Conservation (phyloP, 306 rosid species). For the Dryas octopetala region DNA sequence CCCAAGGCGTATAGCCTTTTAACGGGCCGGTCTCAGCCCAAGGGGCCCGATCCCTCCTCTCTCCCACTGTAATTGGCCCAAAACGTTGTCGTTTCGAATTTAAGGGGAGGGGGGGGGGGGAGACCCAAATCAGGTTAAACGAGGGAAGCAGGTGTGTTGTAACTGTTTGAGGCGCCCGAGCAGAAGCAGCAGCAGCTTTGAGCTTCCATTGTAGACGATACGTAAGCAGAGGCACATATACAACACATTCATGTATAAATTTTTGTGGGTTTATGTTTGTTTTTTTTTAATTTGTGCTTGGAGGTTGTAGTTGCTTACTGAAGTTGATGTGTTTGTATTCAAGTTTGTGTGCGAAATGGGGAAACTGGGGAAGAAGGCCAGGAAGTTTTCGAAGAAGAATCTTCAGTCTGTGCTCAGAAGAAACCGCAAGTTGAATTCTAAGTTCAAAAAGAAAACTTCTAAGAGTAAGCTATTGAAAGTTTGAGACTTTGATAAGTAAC, state of each 20-base stretch:
- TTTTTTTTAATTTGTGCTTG: neutral
- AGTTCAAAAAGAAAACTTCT: constrained; percentile 76
- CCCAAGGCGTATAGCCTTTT: neutral
- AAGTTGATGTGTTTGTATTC: neutral
- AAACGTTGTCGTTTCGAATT: neutral
- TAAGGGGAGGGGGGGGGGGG: neutral
- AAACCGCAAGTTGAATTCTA: constrained; percentile 65
- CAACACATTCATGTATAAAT: too few relatives aligned
- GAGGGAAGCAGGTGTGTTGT: neutral
- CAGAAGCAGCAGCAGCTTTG: neutral
- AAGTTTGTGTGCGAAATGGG: constrained; percentile 47
- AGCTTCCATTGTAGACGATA: neutral
- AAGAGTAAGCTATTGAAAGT: constrained; percentile 48
- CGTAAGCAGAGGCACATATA: neutral
- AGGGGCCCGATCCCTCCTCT: neutral
- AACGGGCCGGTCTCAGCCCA: neutral
- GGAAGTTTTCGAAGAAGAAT: constrained; percentile 92
- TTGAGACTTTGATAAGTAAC: neutral
- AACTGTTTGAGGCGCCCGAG: neutral
- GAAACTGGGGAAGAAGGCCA: constrained; percentile 86
- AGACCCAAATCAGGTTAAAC: neutral
- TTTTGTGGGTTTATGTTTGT: too few relatives aligned
- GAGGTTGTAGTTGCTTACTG: neutral
- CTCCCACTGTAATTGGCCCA: too few relatives aligned
- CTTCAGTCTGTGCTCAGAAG: constrained; percentile 74